These are phyloP conservation scores for Colletotrichum filicis DNA, from an alignment of 2,329 filamentous ascomycete genomes.

Conservation along the genomic window DNA sequence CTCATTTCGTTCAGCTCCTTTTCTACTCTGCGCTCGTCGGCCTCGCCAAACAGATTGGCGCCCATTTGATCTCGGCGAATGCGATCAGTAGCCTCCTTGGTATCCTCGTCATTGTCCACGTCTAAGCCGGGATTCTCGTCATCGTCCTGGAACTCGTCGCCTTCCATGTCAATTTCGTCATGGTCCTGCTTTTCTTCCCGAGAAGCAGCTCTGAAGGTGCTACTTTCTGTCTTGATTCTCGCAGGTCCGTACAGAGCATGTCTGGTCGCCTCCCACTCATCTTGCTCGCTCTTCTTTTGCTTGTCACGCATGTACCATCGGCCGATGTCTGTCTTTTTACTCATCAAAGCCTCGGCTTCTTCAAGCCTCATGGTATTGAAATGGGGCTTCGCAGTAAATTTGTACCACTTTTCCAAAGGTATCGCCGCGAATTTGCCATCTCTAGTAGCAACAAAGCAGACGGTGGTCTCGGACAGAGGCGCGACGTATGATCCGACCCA, in stretches of 20 bases:
- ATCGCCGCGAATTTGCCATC: conserved; percentile 82
- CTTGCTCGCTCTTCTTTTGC: conserved; percentile 65
- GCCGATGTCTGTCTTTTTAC: conserved; percentile 78
- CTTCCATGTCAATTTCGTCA: conserved; percentile 74
- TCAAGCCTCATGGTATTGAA: conserved; percentile 84
- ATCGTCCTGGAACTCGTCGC: conserved; percentile 86
- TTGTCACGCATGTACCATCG: conserved; percentile 83
- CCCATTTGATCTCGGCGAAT: conserved; percentile 86
- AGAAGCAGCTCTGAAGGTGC: conserved; percentile 69
- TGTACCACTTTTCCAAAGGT: conserved; percentile 96
- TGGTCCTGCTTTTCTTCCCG: conserved; percentile 76
- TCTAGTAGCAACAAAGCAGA: conserved; percentile 77
- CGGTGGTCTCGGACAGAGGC: conserved; percentile 85
- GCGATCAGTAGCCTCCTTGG: conserved; percentile 76
- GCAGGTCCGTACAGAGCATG: conserved; percentile 62
- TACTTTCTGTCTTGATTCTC: conserved; percentile 76
- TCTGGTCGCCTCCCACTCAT: conserved; percentile 71
- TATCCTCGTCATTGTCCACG: conserved; percentile 82
- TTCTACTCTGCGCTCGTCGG: conserved; percentile 77
- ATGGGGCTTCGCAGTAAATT: conserved; percentile 82
- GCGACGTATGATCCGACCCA: conserved; percentile 94
- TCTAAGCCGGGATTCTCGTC: conserved; percentile 84
- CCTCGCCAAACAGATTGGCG: conserved; percentile 83
- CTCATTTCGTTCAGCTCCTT: conserved; percentile 77
- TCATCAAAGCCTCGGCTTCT: conserved; percentile 86